These are phyloP conservation scores for Ambrosiella beaveri DNA, from an alignment of 2,329 filamentous ascomycete genomes.

Conservation along the genomic window DNA sequence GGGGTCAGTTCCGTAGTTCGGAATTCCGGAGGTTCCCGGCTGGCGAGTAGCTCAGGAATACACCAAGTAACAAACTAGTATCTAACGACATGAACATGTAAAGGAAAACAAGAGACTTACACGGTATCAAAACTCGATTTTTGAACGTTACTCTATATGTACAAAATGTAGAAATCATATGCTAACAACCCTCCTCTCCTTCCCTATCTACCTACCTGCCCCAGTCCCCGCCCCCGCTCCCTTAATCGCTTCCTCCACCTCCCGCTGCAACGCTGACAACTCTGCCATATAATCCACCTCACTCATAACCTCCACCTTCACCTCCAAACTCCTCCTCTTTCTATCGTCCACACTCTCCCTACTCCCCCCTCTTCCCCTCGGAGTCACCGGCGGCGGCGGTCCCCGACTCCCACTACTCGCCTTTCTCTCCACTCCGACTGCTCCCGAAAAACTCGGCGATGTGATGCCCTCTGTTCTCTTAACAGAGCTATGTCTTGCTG, in stretches of 20 bases:
- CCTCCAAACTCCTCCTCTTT: slow-evolving; percentile 9
- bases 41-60: no score
- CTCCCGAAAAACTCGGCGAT: slow-evolving; percentile 15
- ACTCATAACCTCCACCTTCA: slow-evolving; percentile 15
- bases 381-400: slow-evolving; percentile 33
- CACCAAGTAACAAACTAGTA: no score
- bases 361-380: slow-evolving; percentile 30
- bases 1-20: no score
- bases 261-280: slow-evolving; percentile 51
- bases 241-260: slow-evolving; percentile 44
- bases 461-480: slow-evolving; percentile 27
- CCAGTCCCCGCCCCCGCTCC: background rate
- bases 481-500: slow-evolving; percentile 27
- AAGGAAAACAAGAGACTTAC: no score
- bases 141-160: no score
- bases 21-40: no score
- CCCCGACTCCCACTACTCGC: background rate
- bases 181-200: background rate
- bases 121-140: no score
- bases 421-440: slow-evolving; percentile 6
- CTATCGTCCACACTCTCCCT: slow-evolving; percentile 24
- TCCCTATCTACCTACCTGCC: background rate
- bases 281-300: slow-evolving; percentile 49
- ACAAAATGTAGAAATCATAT: no score
- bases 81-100: no score